Conservation (phyloP, 2,329 filamentous ascomycete genomes). For the Niveomyces coronatus region DNA sequence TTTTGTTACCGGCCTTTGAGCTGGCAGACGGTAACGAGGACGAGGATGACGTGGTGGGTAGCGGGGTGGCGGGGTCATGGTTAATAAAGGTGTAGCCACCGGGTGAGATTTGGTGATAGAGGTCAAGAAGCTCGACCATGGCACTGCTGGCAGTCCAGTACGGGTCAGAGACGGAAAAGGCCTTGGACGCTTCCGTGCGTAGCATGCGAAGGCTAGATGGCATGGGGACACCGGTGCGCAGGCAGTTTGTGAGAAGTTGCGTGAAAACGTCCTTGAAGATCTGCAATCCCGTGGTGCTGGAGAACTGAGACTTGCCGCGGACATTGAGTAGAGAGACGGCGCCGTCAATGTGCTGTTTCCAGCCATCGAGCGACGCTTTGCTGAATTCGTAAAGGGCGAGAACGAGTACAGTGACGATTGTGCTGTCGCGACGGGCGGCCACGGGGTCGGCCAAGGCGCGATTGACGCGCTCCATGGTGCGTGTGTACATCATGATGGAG, state of each 20-base stretch:
- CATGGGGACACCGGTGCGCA: slow-evolving; percentile 6
- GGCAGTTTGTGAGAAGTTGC: slow-evolving; percentile 8
- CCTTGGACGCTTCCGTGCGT: slow-evolving; percentile 9
- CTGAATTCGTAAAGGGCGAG: slow-evolving; percentile 9
- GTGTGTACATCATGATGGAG: slow-evolving; percentile 9
- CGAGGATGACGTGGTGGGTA: background rate
- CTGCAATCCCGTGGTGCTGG: slow-evolving; percentile 4
- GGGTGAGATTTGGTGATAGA: slow-evolving; percentile 9
- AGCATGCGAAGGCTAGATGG: slow-evolving; percentile 8
- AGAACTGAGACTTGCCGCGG: slow-evolving; percentile 9
- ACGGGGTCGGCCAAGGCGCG: slow-evolving; percentile 7
- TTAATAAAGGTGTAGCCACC: slow-evolving; percentile 7
- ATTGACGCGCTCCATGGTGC: slow-evolving; percentile 9
- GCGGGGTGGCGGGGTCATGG: background rate
- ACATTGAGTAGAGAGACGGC: slow-evolving; percentile 9
- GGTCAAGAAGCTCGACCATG: slow-evolving; percentile 9
- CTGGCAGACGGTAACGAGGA: background rate
- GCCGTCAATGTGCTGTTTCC: slow-evolving; percentile 10
- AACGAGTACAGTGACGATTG: slow-evolving; percentile 8
- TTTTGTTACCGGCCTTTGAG: slow-evolving; percentile 1
- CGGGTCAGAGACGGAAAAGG: slow-evolving; percentile 8
- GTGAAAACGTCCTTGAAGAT: slow-evolving; percentile 11
- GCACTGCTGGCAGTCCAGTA: slow-evolving; percentile 10
- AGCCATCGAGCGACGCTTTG: slow-evolving; percentile 9
- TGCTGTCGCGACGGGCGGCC: slow-evolving; percentile 8